These are phyloP conservation scores for Lasiosphaeria ovina DNA, from an alignment of 495 filamentous ascomycete genomes.

Conservation along the genomic window DNA sequence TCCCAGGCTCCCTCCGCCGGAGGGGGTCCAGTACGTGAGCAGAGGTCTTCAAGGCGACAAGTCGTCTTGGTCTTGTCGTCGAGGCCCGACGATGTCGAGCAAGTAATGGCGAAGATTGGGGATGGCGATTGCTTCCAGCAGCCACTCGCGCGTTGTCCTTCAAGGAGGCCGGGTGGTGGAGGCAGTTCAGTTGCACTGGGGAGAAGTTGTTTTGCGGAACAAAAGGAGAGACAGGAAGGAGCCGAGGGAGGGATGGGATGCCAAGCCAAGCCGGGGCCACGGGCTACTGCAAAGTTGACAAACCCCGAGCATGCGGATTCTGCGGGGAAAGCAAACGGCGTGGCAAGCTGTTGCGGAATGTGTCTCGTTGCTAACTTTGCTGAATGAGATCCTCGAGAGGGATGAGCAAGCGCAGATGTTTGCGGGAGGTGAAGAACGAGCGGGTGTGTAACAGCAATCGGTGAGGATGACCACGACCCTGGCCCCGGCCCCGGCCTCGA, in stretches of 20 bases:
- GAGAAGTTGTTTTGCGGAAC: conserved; percentile 22
- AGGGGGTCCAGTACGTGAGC: too few species aligned
- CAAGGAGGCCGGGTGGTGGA: conserved; percentile 5
- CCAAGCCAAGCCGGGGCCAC: not conserved
- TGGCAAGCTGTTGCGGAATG: conserved; percentile 42
- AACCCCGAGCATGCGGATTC: conserved; percentile 21
- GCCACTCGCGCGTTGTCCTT: conserved; percentile 16
- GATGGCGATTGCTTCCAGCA: conserved; percentile 2
- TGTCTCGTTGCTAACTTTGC: conserved; percentile 40
- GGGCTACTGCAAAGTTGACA: not conserved
- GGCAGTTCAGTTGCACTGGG: not conserved
- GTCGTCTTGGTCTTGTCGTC: not conserved
- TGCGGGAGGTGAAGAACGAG: conserved; percentile 9
- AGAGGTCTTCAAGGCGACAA: not conserved
- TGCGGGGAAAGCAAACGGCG: conserved; percentile 14
- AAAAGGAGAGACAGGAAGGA: not conserved
- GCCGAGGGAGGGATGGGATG: not conserved
- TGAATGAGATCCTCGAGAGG: conserved; percentile 15
- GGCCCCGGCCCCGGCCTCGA: not conserved
- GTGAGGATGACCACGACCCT: conserved; percentile 10
- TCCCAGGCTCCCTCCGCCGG: too few species aligned
- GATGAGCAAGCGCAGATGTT: not conserved
- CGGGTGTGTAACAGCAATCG: conserved; percentile 7
- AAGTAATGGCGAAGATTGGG: not conserved
- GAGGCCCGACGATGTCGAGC: not conserved